Evolutionary conservation across 257 asterid genomes (phyloP).

Genomic region (Fraxinus excelsior): DNA sequence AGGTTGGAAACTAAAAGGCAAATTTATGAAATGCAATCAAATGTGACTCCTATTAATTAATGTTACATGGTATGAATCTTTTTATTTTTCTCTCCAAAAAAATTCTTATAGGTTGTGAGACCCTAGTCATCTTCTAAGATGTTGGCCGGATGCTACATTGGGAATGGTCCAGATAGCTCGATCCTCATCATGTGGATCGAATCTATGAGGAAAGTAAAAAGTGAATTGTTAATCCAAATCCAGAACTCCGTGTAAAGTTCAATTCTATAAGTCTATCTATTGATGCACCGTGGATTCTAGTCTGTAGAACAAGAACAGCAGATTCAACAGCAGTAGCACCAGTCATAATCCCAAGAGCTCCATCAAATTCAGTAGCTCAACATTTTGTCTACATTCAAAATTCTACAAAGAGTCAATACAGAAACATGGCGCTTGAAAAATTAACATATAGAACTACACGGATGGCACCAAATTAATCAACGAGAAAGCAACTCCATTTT

Average conservation of each 20-base stretch:
- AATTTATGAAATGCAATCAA: too few relatives aligned
- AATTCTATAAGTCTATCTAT: neutral
- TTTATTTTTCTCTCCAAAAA: neutral
- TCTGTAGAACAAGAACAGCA: neutral
- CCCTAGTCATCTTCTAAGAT: neutral
- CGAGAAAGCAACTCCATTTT: neutral
- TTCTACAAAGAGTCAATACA: neutral
- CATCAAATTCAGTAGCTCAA: neutral
- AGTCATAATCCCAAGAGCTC: neutral
- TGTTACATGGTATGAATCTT: neutral
- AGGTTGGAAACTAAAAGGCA: too few relatives aligned
- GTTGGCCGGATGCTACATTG: neutral
- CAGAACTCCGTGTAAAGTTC: neutral
- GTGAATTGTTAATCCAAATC: neutral
- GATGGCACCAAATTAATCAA: conserved; percentile 6
- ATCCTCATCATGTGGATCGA: neutral
- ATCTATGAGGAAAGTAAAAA: neutral
- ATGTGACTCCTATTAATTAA: too few relatives aligned
- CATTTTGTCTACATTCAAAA: neutral
- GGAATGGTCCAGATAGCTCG: neutral
- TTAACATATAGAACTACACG: conserved; percentile 3
- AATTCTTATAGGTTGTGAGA: neutral
- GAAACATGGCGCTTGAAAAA: neutral
- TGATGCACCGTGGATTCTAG: neutral
- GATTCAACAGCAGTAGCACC: neutral